Percentiles rank a stretch among this genome's conserved stretches.
Evolutionary conservation across 176 grass and related monocot species (phyloP).

Genomic region (Carex scoparia): DNA sequence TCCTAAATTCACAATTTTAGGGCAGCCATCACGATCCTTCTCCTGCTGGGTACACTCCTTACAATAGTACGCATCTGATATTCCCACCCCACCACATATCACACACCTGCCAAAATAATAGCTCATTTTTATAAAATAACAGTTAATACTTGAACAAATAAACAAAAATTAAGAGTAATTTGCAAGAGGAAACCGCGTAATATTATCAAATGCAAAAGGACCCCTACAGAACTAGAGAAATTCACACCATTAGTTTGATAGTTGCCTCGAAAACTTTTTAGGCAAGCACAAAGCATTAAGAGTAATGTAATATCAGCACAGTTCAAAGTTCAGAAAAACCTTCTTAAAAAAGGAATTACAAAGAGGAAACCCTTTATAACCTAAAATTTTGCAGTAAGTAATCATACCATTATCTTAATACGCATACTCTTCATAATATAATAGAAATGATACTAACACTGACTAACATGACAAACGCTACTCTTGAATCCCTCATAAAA

Average conservation of each 20-base stretch:
- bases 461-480: neutral
- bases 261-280: neutral
- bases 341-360: neutral
- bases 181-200: neutral
- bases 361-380: neutral
- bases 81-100: conserved; percentile 71
- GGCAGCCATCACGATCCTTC: conserved; percentile 70
- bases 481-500: neutral
- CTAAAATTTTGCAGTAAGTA: neutral
- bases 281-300: neutral
- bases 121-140: neutral
- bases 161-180: neutral
- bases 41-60: conserved; percentile 85
- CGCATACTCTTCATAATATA: neutral
- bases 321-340: neutral
- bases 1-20: conserved; percentile 81
- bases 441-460: neutral
- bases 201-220: neutral
- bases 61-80: conserved; percentile 84
- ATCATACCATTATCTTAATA: neutral
- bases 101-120: conserved; percentile 38
- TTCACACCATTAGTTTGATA: neutral
- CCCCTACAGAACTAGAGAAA: neutral
- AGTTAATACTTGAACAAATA: neutral
- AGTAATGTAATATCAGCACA: neutral